A percentile compares a stretch with the other conserved stretches of the same genome.
Conservation (phyloP, 1,284 basidiomycete genomes). For the Ganoderma leucocontextum region DNA sequence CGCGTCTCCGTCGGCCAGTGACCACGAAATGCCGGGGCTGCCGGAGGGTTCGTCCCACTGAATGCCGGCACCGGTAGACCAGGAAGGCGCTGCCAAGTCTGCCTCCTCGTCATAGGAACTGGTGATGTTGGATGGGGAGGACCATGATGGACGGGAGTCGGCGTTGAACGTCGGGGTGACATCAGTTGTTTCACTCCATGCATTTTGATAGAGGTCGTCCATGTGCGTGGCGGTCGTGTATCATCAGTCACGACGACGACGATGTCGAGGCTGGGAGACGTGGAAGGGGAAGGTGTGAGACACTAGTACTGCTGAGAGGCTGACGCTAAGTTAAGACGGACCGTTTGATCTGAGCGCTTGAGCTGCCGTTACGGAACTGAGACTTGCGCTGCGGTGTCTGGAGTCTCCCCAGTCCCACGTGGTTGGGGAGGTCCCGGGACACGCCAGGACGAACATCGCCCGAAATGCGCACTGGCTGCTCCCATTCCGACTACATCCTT, state of each 20-base stretch:
- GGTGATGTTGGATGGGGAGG: conserved; percentile 33
- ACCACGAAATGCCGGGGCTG: conserved; percentile 42
- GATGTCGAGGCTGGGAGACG: conserved; percentile 15
- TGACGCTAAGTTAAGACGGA: background rate
- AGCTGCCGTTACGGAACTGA: conserved; percentile 3
- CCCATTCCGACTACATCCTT: conserved; percentile 28
- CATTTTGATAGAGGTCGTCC: conserved; percentile 77
- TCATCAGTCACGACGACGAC: conserved; percentile 27
- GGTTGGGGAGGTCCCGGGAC: conserved; percentile 21
- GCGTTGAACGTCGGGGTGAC: conserved; percentile 19
- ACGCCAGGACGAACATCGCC: conserved; percentile 15
- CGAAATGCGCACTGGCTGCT: conserved; percentile 28
- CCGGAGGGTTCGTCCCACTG: conserved; percentile 57
- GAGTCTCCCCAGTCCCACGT: conserved; percentile 14
- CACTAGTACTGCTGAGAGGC: background rate
- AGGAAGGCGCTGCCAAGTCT: conserved; percentile 60
- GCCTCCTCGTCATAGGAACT: conserved; percentile 51
- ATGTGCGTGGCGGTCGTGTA: conserved; percentile 28
- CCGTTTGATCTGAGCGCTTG: background rate
- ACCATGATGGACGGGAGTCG: conserved; percentile 38
- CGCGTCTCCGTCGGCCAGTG: conserved; percentile 37
- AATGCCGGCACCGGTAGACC: conserved; percentile 55
- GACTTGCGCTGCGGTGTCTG: conserved; percentile 12
- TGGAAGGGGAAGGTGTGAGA: conserved; percentile 13
- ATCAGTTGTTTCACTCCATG: conserved; percentile 59